Base-by-base conservation (phyloP, 192 early-diverging fungal genomes). In the Gigaspora rosea region DNA sequence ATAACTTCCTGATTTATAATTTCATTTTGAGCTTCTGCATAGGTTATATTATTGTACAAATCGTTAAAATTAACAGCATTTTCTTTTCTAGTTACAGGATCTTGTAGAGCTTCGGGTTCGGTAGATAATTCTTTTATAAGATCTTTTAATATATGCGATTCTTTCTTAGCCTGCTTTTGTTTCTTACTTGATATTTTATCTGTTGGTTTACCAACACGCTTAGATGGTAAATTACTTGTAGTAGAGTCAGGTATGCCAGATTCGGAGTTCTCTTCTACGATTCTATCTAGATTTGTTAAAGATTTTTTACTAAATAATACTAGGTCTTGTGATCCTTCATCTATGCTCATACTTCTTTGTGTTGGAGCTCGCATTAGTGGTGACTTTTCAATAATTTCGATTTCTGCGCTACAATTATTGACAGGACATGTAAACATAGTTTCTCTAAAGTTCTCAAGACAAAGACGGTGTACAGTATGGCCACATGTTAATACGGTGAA, bases 401-500 rank as follows among this genome's bases (percentile, higher is more conserved):
- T 16, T 5, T n/a, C 57, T 20, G 8, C 18, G 18, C 8, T 5
- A 58, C 57, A 58, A 58, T 58, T n/a, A n/a, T 58, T 58, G 18
- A n/a, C 57, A n/a, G 57, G 57, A 58, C 57, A 58, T 16, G 5
- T 58, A 5, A 5, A 4, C 18, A 58, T 58, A 58, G 10, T 67
- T 32, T 67, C n/a, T 8, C 12, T 66, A 18, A 66, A 12, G 18
- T 66, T 66, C n/a, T 67, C 35, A n/a, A 67, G 33, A 41, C 65
- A 67, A 41, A 16, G 12, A 48, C 65, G 65, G 41, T 67, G 65
- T 12, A 47, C 32, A 18, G 41, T 67, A 67, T 67, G 65, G 12
- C 33, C 27, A n/a, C 65, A 67, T 15, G 46, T 9, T 36, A 67
- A n/a, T 41, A 67, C n/a, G 35, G 65, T 67, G n/a, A 67, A 47